Base-by-base conservation (phyloP, 495 filamentous ascomycete genomes). In the Xylaria scruposa region DNA sequence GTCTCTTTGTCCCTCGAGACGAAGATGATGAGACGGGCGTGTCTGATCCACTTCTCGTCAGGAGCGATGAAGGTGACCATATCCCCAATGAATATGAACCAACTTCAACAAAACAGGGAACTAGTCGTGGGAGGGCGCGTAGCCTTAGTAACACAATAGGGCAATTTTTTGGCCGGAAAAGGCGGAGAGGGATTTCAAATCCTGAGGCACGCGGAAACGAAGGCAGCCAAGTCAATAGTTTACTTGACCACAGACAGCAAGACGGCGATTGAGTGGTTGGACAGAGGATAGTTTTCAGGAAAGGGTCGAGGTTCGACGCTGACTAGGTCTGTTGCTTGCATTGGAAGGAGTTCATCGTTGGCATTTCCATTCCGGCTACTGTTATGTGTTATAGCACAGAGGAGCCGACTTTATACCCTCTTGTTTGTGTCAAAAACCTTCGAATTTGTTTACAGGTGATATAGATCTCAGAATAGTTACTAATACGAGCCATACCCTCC, bases 141-240 rank as follows among this genome's bases (percentile, higher is more conserved):
- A 88, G 85, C 76, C 68, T 88, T 42, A 88, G 86, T 67, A 82
- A 82, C 61, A 85, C 85, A 15, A 69, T 88, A 3, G 82, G 85
- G 21, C 82, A 83, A 46, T 76, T 88, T 42, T 83, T 87, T 70
- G 74, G 78, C 4, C 72, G 72, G 24, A 79, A 70, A 63, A 72
- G 74, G 62, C 70, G 72, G 64, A 71, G 70, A 64, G 59, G 76
- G 24, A 71, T 46, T 29, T 74, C 73, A 29, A 74, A 78, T 66
- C 72, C 74, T 2, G 77, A 79, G 63, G 36, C 68, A 36, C 74
- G 70, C 4, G 49, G 40, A 65, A 69, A 59, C 7, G 42, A 74
- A 29, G 73, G 58, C 38, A 26, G 29, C 19, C 60, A 71, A 33
- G n/a, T 60, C 53, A 60, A 47, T 42, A 29, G 29, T 26, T 49